Percentiles rank a stretch among this genome's conserved stretches.
Evolutionary conservation across 495 filamentous ascomycete genomes (phyloP).

Genomic region (Penicillium cinerascens): DNA sequence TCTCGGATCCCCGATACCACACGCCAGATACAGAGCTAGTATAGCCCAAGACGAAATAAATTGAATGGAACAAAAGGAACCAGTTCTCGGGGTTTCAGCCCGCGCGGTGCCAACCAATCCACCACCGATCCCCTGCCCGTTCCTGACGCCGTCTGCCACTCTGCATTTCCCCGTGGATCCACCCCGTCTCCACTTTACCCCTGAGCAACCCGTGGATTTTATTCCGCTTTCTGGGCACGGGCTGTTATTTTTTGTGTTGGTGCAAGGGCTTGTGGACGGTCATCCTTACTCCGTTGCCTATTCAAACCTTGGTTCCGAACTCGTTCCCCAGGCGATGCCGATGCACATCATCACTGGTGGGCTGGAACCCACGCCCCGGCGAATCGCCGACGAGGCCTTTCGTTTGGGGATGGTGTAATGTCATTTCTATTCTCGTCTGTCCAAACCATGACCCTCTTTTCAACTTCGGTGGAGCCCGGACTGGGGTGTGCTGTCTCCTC

Average conservation of each 20-base stretch:
- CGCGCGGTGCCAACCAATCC: slow-evolving; percentile 11
- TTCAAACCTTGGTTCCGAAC: not conserved
- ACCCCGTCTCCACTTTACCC: slow-evolving; percentile 25
- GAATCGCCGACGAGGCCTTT: not conserved
- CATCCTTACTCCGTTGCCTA: slow-evolving; percentile 13
- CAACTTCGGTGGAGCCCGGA: not conserved
- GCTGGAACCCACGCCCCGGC: not conserved
- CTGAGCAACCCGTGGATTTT: slow-evolving; percentile 26
- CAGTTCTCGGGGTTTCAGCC: slow-evolving; percentile 10
- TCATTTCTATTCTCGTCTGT: slow-evolving; percentile 4
- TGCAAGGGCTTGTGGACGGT: slow-evolving; percentile 5
- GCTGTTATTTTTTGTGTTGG: too few relatives aligned
- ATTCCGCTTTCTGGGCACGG: slow-evolving; percentile 14
- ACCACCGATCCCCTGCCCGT: slow-evolving; percentile 24
- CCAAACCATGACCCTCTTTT: slow-evolving; percentile 1
- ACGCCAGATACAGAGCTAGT: too few relatives aligned
- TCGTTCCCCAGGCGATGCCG: not conserved
- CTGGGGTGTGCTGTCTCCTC: not conserved
- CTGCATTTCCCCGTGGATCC: slow-evolving; percentile 5
- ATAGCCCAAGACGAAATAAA: not conserved
- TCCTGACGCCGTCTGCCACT: slow-evolving; percentile 17
- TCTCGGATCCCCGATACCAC: too few relatives aligned
- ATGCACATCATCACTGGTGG: not conserved
- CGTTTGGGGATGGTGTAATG: not conserved
- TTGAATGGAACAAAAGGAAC: slow-evolving; percentile 1